phyloP scores from a whole-genome alignment of 2,329 filamentous ascomycete genomes.

The Trichophyton schoenleinii region DNA sequence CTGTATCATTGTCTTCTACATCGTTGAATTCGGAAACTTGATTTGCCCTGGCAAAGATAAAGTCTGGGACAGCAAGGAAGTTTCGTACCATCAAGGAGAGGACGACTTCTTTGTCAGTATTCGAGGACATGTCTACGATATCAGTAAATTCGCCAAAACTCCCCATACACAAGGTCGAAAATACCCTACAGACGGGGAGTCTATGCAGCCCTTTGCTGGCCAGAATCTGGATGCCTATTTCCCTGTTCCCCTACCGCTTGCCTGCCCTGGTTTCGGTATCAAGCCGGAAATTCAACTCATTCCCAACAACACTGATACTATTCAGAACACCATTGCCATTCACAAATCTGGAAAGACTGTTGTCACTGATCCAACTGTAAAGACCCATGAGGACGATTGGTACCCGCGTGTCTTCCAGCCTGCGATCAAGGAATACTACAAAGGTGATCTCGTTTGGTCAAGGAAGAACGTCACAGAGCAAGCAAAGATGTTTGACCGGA shows the following conservation, averaged over 20 bases:
- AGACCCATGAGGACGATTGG: slow-evolving; percentile 57
- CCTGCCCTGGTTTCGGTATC: slow-evolving; percentile 61
- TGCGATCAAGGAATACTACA: slow-evolving; percentile 71
- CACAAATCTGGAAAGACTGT: slow-evolving; percentile 58
- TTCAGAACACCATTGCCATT: slow-evolving; percentile 41
- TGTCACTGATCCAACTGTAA: slow-evolving; percentile 40
- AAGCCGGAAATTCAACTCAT: slow-evolving; percentile 37
- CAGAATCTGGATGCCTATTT: slow-evolving; percentile 77
- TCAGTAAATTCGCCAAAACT: slow-evolving; percentile 72
- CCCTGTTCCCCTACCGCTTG: slow-evolving; percentile 57
- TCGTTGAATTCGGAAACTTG: slow-evolving; percentile 69
- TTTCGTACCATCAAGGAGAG: slow-evolving; percentile 55
- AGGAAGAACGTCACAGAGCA: slow-evolving; percentile 47
- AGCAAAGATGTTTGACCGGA: slow-evolving; percentile 53
- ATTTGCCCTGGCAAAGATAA: slow-evolving; percentile 88
- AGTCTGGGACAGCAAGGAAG: slow-evolving; percentile 63
- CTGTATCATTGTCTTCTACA: slow-evolving; percentile 75
- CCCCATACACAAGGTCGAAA: slow-evolving; percentile 57
- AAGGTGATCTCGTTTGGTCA: slow-evolving; percentile 71
- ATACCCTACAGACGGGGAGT: slow-evolving; percentile 24
- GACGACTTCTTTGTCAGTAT: slow-evolving; percentile 79
- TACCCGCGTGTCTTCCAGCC: slow-evolving; percentile 64
- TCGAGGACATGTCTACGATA: slow-evolving; percentile 80
- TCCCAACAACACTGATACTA: slow-evolving; percentile 54
- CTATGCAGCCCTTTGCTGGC: slow-evolving; percentile 70